Percentiles rank a stretch among this genome's conserved stretches.
Conservation (phyloP, 164 flowering plant genomes). For the Stephania japonica region DNA sequence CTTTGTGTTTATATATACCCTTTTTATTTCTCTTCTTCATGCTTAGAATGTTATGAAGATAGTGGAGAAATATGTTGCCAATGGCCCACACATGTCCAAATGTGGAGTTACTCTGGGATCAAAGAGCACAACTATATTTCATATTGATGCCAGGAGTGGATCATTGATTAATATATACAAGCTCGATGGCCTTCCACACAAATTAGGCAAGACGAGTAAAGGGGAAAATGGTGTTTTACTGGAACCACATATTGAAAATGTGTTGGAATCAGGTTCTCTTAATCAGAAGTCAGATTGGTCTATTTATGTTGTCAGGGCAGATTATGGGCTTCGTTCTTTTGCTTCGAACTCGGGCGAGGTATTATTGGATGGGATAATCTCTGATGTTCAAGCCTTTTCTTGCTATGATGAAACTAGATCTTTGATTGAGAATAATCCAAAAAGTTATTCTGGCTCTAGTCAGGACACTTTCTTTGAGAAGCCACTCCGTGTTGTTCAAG, state of each 20-base stretch:
- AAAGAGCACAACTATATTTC: constrained; percentile 44
- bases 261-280: constrained; percentile 18
- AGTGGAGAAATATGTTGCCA: constrained; percentile 34
- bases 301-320: constrained; percentile 51
- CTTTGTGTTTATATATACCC: not conserved
- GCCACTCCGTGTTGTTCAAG: constrained; percentile 17
- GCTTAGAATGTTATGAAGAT: constrained; percentile 36
- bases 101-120: constrained; percentile 47
- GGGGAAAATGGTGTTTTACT: constrained; percentile 16
- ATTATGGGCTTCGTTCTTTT: constrained; percentile 35
- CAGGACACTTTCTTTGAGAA: not conserved
- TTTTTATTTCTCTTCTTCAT: constrained; percentile 4
- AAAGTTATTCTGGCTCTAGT: constrained; percentile 14
- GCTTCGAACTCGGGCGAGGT: constrained; percentile 30
- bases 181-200: constrained; percentile 18
- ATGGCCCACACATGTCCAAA: constrained; percentile 36
- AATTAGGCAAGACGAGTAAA: constrained; percentile 6
- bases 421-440: constrained; percentile 10
- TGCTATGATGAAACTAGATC: constrained; percentile 33
- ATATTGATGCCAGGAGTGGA: constrained; percentile 55
- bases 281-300: constrained; percentile 18
- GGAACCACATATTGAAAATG: constrained; percentile 18
- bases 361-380: constrained; percentile 45
- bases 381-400: constrained; percentile 44
- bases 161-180: constrained; percentile 23